Base-by-base conservation (phyloP, 2,329 filamentous ascomycete species). In the Hypoxylon sp. region DNA sequence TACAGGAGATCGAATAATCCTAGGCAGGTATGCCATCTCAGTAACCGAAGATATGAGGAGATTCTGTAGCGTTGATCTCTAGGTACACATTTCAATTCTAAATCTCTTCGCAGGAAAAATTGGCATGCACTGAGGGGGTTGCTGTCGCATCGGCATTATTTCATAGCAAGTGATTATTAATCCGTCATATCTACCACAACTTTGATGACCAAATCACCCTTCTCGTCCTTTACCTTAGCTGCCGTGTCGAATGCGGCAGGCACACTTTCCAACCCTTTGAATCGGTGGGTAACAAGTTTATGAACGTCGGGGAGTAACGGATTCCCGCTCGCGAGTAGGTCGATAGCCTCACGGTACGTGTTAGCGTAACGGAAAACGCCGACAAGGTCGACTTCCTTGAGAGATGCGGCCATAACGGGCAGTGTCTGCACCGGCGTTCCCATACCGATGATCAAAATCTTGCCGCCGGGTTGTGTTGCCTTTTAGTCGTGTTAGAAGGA, bases 291-390 rank as follows among this genome's bases (percentile, higher is more conserved):
- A 29, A 94, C 85, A 47, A 94, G 82, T 78, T 88, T 89, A 24
- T 84, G 83, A 66, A 94, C 84, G 70, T 91, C 87, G 0, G 91
- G 91, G 70, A 92, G 83, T 11, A 83, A 78, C 2, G 81, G 79
- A 19, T 84, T 82, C 29, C 77, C 79, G 78, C 86, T 77, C 76
- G 86, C 76, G 24, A 88, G 77, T 55, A 88, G 79, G 64, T 84
- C 77, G 63, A 88, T 86, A 60, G 84, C 86, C 33, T 79, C 77
- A 8, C 86, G 85, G 77, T 94, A 95, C 0, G 91, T 92, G 80
- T 94, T 92, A 19, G 90, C 90, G 73, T 94, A 94, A 52, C 92
- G 86, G 81, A 94, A 94, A 31, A 93, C 89, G 35, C 91, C 91
- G n/a, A 93, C 81, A 33, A 94, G 90, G 76, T 94, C 92, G 47